Base-by-base conservation (phyloP, 2,329 filamentous ascomycete genomes). In the Penicillium sp. region DNA sequence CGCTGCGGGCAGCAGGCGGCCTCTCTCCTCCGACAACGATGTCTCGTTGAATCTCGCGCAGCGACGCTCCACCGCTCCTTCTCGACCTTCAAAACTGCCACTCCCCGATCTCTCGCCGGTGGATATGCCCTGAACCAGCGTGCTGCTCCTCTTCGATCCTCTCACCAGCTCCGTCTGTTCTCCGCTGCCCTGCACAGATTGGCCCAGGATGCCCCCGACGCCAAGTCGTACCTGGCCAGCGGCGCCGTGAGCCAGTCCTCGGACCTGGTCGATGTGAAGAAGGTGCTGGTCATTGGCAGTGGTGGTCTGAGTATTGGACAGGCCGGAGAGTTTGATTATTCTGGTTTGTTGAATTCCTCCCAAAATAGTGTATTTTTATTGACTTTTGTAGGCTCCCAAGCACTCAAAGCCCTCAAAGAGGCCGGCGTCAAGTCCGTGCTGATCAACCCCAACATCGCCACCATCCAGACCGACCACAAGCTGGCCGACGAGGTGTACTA, bases 401-500 rank as follows among this genome's bases (percentile, higher is more conserved):
- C 94, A 55, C 82, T 99, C 61, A 97, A 97, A 79, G 94, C 94
- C 40, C 82, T 99, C 60, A 97, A 96, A 77, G 93, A 97, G 78
- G 93, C 92, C 62, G 91, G 91, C 60, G 90, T 97, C 59, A 78
- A 87, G 64, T 96, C 93, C 9, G 89, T 97, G 55, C 85, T 97
- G 63, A 92, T 97, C 74, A 97, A 97, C 78, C 93, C 93, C 68
- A 97, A 97, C 74, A 97, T 97, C 73, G 93, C 93, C 59, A 97
- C 94, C 58, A 97, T 97, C 70, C 93, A 97, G 79, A 97, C 93
- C 66, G 91, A 95, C 74, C 93, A 97, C 81, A 87, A 88, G 68
- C 88, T 97, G 71, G 91, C 91, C 69, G 93, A 97, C 71, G 92
- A 97, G 79, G 89, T 97, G 69, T 97, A 97, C 82, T 97, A 97